phyloP scores from a whole-genome alignment of 2,329 filamentous ascomycete species.

The Atkinsonella texensis region DNA sequence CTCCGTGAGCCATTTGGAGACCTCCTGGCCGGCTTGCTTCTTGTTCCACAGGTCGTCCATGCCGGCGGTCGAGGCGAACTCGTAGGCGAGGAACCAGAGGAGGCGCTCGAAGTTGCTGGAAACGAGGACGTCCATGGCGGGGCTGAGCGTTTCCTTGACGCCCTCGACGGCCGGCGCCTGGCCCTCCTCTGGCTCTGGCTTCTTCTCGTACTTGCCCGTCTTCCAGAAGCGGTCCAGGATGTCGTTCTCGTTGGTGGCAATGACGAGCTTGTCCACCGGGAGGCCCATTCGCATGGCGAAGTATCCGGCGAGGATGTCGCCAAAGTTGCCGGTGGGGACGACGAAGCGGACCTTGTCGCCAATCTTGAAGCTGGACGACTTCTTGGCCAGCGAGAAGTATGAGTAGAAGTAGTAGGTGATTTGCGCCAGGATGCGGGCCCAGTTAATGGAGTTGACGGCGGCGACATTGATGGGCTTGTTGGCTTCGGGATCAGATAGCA shows the following conservation, averaged over 20 bases:
- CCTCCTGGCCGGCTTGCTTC: constrained; percentile 62
- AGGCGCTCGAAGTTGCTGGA: constrained; percentile 94
- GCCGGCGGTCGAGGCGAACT: constrained; percentile 46
- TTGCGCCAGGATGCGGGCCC: constrained; percentile 86
- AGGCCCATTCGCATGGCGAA: constrained; percentile 87
- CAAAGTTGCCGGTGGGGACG: constrained; percentile 93
- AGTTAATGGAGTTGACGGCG: constrained; percentile 96
- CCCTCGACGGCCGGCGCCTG: constrained; percentile 50
- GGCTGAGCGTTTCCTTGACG: constrained; percentile 83
- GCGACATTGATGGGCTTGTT: constrained; percentile 76
- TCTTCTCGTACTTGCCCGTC: constrained; percentile 81
- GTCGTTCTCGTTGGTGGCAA: constrained; percentile 96
- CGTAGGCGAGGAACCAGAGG: constrained; percentile 82
- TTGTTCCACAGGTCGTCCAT: constrained; percentile 56
- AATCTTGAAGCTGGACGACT: constrained; percentile 46
- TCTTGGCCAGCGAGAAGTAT: constrained; percentile 68
- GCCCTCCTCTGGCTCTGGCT: constrained; percentile 38
- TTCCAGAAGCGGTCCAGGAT: constrained; percentile 94
- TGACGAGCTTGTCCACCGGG: constrained; percentile 74
- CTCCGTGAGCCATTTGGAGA: constrained; percentile 64
- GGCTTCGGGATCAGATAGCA: constrained; percentile 76
- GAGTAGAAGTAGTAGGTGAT: constrained; percentile 96
- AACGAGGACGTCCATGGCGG: constrained; percentile 96
- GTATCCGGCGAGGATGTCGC: constrained; percentile 86
- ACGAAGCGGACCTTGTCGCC: constrained; percentile 69